phyloP scores from a whole-genome alignment of 805 yeast species.

The Lipomyces spencermartinsiae region DNA sequence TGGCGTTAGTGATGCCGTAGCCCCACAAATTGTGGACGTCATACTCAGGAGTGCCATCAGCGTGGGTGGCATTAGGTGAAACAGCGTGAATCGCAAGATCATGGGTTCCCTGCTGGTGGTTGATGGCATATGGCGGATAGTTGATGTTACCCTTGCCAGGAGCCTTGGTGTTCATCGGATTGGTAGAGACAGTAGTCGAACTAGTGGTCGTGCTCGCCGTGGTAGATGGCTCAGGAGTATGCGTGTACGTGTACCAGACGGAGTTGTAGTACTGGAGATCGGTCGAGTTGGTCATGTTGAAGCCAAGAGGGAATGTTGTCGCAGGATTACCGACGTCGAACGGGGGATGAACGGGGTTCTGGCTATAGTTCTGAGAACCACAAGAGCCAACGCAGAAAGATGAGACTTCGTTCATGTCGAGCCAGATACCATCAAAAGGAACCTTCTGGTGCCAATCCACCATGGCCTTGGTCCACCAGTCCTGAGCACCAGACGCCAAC shows the following conservation, averaged over 20 bases:
- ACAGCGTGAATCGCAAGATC: constrained; percentile 42
- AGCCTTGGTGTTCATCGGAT: constrained; percentile 15
- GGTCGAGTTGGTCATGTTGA: constrained; percentile 24
- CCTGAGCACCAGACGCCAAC: constrained; percentile 38
- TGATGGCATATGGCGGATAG: constrained; percentile 49
- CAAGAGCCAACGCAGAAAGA: constrained; percentile 49
- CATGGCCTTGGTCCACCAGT: constrained; percentile 41
- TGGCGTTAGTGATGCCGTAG: constrained; percentile 25
- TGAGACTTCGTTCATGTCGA: constrained; percentile 70
- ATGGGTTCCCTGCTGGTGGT: constrained; percentile 40
- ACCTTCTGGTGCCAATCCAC: constrained; percentile 40
- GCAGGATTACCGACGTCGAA: constrained; percentile 10
- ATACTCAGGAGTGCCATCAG: constrained; percentile 46
- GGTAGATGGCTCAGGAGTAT: constrained; percentile 16
- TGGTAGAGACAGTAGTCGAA: not conserved
- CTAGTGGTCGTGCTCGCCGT: constrained; percentile 23
- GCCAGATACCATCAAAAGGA: constrained; percentile 56
- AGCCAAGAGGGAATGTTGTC: constrained; percentile 4
- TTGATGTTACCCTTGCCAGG: constrained; percentile 45
- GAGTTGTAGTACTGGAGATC: constrained; percentile 18
- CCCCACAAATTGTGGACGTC: constrained; percentile 46
- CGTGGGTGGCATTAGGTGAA: constrained; percentile 41
- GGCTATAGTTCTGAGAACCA: constrained; percentile 32
- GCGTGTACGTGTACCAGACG: constrained; percentile 23
- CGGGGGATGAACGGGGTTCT: constrained; percentile 19